Conservation (phyloP, 495 filamentous ascomycete genomes). For the Lasiosphaeria ovina region DNA sequence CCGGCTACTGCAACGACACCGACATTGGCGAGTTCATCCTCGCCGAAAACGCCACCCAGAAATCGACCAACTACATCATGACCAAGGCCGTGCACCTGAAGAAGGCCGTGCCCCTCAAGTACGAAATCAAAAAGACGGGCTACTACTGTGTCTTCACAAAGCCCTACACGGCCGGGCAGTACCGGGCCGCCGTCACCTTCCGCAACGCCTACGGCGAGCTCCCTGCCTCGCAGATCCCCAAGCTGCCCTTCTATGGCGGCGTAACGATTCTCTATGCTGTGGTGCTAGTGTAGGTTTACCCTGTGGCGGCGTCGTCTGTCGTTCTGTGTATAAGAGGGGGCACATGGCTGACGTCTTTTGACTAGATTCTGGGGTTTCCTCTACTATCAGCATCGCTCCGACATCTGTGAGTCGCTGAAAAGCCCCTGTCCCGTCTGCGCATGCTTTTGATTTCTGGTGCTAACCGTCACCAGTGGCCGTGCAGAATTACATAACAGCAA, state of each 20-base stretch:
- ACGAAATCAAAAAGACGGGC: conserved; percentile 80
- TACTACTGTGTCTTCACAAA: conserved; percentile 93
- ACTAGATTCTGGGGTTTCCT: conserved; percentile 82
- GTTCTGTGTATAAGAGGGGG: background rate
- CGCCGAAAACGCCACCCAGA: conserved; percentile 64
- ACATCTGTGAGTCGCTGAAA: conserved; percentile 64
- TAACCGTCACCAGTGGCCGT: conserved; percentile 69
- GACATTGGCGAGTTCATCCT: conserved; percentile 86
- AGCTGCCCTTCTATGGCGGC: conserved; percentile 95
- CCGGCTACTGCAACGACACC: conserved; percentile 65
- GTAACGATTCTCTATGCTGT: conserved; percentile 93
- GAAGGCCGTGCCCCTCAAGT: conserved; percentile 68
- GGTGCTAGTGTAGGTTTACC: conserved; percentile 52
- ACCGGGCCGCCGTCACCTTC: conserved; percentile 82
- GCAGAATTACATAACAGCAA: conserved; percentile 99
- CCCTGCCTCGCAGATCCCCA: conserved; percentile 90
- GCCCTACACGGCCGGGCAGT: conserved; percentile 59
- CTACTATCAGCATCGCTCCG: conserved; percentile 88
- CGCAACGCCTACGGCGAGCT: conserved; percentile 95
- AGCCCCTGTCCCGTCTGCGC: background rate
- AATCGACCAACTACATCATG: conserved; percentile 66
- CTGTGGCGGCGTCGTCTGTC: background rate
- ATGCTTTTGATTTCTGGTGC: conserved; percentile 13
- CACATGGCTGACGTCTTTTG: conserved; percentile 5
- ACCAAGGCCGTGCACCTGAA: conserved; percentile 82